Conservation (phyloP, 2,329 filamentous ascomycete genomes). For the Fusarium sambucinum region DNA sequence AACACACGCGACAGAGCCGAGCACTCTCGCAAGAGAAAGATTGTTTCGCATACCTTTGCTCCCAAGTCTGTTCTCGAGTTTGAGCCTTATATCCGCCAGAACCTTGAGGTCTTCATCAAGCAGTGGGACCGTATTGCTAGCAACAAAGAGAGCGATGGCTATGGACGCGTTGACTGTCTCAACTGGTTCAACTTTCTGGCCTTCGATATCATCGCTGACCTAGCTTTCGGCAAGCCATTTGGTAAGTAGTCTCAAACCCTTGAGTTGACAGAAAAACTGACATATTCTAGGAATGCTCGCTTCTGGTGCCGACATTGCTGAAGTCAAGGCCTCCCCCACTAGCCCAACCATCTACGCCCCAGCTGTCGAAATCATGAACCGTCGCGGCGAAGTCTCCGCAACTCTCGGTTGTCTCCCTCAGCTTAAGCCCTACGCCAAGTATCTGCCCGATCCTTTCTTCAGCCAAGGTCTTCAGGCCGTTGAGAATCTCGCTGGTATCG, state of each 20-base stretch:
- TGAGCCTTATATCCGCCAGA: constrained; percentile 87
- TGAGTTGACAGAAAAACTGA: rapidly evolving
- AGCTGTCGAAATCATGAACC: constrained; percentile 91
- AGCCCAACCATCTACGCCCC: constrained; percentile 75
- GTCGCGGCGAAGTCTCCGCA: constrained; percentile 86
- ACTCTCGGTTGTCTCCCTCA: constrained; percentile 80
- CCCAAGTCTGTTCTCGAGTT: constrained; percentile 85
- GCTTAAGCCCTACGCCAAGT: constrained; percentile 83
- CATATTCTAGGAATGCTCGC: constrained; percentile 71
- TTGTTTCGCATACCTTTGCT: constrained; percentile 89
- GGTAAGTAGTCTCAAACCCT: constrained; percentile 22
- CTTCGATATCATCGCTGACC: constrained; percentile 62
- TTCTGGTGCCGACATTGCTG: constrained; percentile 79
- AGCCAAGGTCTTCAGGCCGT: constrained; percentile 79
- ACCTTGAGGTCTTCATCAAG: constrained; percentile 78
- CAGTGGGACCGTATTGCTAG: constrained; percentile 75
- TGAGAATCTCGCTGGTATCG: constrained; percentile 86
- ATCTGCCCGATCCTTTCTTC: constrained; percentile 87
- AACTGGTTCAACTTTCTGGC: constrained; percentile 76
- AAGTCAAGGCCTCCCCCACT: constrained; percentile 73
- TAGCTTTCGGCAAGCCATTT: constrained; percentile 66
- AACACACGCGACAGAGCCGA: constrained; percentile 86
- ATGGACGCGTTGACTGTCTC: constrained; percentile 76
- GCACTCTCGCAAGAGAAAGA: constrained; percentile 90
- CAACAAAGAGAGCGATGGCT: constrained; percentile 67